Percentiles rank a stretch among this genome's conserved stretches.
Conservation (phyloP, 139 green algal genomes). For the Haematococcus sp. region DNA sequence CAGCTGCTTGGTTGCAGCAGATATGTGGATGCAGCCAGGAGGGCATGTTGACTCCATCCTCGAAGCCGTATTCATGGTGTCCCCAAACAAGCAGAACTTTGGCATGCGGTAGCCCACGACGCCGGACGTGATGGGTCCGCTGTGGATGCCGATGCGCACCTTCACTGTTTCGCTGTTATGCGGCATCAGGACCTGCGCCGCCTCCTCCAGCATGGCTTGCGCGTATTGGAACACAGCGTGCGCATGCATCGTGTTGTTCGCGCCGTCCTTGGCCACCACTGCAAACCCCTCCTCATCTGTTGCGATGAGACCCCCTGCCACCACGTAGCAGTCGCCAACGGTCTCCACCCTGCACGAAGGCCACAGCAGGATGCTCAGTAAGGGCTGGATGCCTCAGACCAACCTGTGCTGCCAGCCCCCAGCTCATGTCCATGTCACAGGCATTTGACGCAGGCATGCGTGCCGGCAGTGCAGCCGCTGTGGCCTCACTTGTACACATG, state of each 20-base stretch:
- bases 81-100: slow-evolving; percentile 22
- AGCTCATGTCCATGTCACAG: too few relatives aligned
- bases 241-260: not conserved
- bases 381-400: too few relatives aligned
- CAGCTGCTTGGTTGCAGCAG: not conserved
- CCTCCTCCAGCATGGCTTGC: slow-evolving; percentile 23
- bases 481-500: slow-evolving; percentile 8
- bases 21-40: slow-evolving; percentile 32
- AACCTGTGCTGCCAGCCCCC: too few relatives aligned
- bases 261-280: not conserved
- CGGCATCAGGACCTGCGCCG: not conserved
- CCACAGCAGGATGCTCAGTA: too few relatives aligned
- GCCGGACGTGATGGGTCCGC: slow-evolving; percentile 16
- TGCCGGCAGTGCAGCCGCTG: too few relatives aligned
- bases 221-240: slow-evolving; percentile 10
- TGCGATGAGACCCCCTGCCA: slow-evolving; percentile 33
- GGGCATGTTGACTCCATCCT: slow-evolving; percentile 48
- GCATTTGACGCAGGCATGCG: too few relatives aligned
- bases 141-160: slow-evolving; percentile 41
- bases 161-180: slow-evolving; percentile 9
- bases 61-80: slow-evolving; percentile 46
- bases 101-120: slow-evolving; percentile 25
- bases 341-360: slow-evolving; percentile 41
- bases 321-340: slow-evolving; percentile 49
- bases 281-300: slow-evolving; percentile 18